A percentile compares a stretch with the other conserved stretches of the same genome.
phyloP scores from a whole-genome alignment of 805 yeast species.

The Myxozyma udenii region DNA sequence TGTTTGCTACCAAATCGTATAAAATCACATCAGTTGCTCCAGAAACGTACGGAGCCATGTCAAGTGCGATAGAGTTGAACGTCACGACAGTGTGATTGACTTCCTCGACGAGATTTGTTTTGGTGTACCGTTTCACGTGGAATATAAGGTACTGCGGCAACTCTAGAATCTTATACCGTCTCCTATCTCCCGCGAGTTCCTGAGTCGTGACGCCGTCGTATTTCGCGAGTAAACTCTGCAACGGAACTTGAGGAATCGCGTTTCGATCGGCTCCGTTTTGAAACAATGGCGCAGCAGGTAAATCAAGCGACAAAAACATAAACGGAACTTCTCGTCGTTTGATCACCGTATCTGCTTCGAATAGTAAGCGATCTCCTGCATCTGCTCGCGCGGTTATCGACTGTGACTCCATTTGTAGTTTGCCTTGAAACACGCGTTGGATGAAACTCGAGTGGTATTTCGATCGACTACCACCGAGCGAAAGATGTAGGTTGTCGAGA shows the following conservation, averaged over 20 bases:
- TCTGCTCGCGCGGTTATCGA: constrained; percentile 34
- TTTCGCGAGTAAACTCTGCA: constrained; percentile 42
- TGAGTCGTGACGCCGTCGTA: constrained; percentile 38
- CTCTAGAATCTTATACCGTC: constrained; percentile 42
- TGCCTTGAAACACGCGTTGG: constrained; percentile 54
- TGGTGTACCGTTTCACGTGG: constrained; percentile 54
- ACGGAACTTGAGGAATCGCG: constrained; percentile 49
- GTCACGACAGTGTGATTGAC: constrained; percentile 63
- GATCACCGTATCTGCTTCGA: constrained; percentile 32
- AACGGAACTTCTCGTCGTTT: constrained; percentile 38
- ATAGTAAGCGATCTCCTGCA: constrained; percentile 30
- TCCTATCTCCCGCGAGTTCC: constrained; percentile 40
- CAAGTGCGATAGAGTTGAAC: constrained; percentile 47
- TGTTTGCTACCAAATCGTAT: constrained; percentile 51
- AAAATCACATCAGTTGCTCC: constrained; percentile 29
- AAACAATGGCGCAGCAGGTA: constrained; percentile 59
- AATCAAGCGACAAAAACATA: constrained; percentile 55
- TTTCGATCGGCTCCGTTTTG: constrained; percentile 47
- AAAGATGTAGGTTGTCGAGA: constrained; percentile 46
- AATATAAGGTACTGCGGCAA: constrained; percentile 57
- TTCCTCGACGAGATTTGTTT: constrained; percentile 40
- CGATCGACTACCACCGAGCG: constrained; percentile 35
- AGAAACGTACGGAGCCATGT: constrained; percentile 39
- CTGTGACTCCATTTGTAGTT: constrained; percentile 41
- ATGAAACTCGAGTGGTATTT: constrained; percentile 34